phyloP scores from a whole-genome alignment of 2,329 filamentous ascomycete species.

The Dactylellina drechsleri region DNA sequence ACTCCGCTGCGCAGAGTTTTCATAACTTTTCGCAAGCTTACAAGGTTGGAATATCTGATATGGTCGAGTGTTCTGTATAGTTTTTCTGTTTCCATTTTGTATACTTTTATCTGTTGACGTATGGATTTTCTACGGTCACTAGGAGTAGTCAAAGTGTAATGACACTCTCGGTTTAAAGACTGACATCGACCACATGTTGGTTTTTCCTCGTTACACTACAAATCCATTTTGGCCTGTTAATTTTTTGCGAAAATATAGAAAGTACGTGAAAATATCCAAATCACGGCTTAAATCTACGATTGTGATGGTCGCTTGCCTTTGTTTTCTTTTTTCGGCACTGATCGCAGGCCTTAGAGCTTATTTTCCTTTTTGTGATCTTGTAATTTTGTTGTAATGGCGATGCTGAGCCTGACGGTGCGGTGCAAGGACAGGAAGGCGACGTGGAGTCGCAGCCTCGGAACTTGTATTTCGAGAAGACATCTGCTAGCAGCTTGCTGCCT shows the following conservation, averaged over 20 bases:
- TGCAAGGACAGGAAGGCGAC: too few relatives aligned
- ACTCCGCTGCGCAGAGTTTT: neutral
- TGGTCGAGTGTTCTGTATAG: neutral
- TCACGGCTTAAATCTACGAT: neutral
- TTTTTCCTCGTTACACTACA: neutral
- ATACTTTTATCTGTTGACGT: neutral
- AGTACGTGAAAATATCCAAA: neutral
- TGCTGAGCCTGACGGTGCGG: too few relatives aligned
- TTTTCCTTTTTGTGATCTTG: too few relatives aligned
- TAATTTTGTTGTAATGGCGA: too few relatives aligned
- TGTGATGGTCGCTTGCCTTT: constrained; percentile 1
- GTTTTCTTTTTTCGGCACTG: constrained; percentile 10
- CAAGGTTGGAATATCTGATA: constrained; percentile 2
- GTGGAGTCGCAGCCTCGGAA: too few relatives aligned
- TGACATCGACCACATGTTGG: constrained; percentile 1
- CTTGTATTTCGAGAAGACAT: too few relatives aligned
- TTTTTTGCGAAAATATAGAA: neutral
- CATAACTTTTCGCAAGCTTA: neutral
- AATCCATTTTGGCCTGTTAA: neutral
- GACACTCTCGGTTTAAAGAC: constrained; percentile 1
- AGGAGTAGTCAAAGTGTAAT: neutral
- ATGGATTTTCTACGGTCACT: neutral
- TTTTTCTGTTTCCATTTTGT: neutral
- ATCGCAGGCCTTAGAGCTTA: constrained; percentile 5
- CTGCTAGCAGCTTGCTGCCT: too few relatives aligned